Conservation (phyloP, 2,329 filamentous ascomycete genomes). For the Talaromyces sp. region DNA sequence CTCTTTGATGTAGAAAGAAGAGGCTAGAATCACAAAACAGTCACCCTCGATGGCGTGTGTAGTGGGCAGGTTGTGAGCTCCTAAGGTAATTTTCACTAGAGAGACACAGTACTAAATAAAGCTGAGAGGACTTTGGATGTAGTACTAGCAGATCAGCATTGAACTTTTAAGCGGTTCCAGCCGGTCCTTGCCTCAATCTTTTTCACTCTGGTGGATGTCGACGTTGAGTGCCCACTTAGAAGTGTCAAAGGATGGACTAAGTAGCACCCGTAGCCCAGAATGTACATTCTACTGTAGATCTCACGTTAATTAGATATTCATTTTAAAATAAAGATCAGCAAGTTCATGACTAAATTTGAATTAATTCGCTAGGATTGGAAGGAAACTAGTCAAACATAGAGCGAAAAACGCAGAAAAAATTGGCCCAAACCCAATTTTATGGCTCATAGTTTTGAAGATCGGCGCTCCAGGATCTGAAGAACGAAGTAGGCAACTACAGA, state of each 20-base stretch:
- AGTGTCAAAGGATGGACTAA: not conserved
- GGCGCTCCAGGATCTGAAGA: constrained; percentile 37
- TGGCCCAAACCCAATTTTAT: not conserved
- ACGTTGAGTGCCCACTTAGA: too few relatives aligned
- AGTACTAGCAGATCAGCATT: too few relatives aligned
- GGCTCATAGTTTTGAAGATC: constrained; percentile 35
- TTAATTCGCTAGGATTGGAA: not conserved
- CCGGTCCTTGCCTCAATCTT: too few relatives aligned
- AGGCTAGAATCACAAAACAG: too few relatives aligned
- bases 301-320: not conserved
- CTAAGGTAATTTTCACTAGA: too few relatives aligned
- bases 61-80: too few relatives aligned
- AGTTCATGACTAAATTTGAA: not conserved
- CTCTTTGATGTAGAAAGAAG: too few relatives aligned
- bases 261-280: not conserved
- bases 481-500: constrained; percentile 37
- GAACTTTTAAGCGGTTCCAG: too few relatives aligned
- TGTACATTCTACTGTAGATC: not conserved
- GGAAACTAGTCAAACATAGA: not conserved
- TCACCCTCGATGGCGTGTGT: too few relatives aligned
- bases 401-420: not conserved
- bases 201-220: too few relatives aligned
- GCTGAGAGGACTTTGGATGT: too few relatives aligned
- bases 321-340: not conserved
- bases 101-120: too few relatives aligned